Conservation (phyloP, 2,329 filamentous ascomycete genomes). For the Keithomyces neogunnii region DNA sequence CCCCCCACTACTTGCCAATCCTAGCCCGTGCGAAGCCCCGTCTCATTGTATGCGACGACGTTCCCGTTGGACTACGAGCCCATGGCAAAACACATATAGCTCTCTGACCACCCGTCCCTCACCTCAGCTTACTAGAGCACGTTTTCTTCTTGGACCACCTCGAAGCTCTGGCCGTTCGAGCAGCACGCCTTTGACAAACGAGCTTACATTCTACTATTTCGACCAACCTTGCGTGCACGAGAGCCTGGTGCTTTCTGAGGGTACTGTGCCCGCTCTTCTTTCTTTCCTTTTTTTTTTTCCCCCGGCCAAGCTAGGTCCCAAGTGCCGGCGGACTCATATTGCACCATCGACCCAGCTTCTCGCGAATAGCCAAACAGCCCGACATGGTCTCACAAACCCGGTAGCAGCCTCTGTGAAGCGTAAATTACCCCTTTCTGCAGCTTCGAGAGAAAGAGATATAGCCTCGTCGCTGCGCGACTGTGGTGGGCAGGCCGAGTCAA, state of each 20-base stretch:
- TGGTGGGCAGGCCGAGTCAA: background rate
- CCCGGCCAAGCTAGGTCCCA: background rate
- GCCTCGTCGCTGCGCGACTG: background rate
- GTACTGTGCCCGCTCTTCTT: background rate
- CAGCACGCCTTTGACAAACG: too few species aligned
- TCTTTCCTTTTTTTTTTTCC: background rate
- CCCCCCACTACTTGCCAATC: background rate
- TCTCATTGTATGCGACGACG: background rate
- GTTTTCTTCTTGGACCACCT: too few species aligned
- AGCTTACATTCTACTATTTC: background rate
- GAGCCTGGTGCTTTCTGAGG: slow-evolving; percentile 4
- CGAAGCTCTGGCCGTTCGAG: too few species aligned
- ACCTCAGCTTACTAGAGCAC: too few species aligned
- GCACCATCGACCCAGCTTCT: slow-evolving; percentile 5
- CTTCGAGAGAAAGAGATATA: background rate
- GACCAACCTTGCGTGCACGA: background rate
- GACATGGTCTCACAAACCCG: slow-evolving; percentile 3
- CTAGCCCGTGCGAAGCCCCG: background rate
- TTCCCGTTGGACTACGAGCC: too few species aligned
- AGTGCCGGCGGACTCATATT: background rate
- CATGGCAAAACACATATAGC: too few species aligned
- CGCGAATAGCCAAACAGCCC: background rate
- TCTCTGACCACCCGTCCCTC: too few species aligned
- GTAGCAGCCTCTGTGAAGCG: slow-evolving; percentile 1
- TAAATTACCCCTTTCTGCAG: background rate